Base-by-base conservation (phyloP, 129 eudicot genomes). In the Solidago caesia region DNA sequence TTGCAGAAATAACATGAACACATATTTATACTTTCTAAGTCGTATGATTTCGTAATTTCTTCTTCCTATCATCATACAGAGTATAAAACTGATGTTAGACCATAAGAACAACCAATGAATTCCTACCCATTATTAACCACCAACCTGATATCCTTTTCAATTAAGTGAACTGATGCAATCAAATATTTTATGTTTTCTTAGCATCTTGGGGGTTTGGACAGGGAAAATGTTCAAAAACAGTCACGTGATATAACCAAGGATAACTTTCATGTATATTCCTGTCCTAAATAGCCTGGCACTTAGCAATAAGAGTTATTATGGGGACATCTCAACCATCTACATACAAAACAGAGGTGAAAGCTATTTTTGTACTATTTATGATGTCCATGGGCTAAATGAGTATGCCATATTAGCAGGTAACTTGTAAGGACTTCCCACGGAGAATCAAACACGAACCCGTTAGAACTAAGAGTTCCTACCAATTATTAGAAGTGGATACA, bases 391-490 rank as follows among this genome's bases (percentile, higher is more conserved):
- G 64, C 76, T 48, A 6, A 15, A 26, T 26, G 65, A 59, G 64
- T 59, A 59, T 16, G 64, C 9, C 42, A 59, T 26, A 71, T 71
- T 5, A 71, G 75, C 64, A 56, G 55, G 65, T 71, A 33, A 71
- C 65, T 71, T 41, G 29, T 16, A 44, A 16, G 68, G 44, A 72
- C n/a, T 51, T 44, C 45, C 44, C n/a, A 44, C 25, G 44, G 44
- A 45, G 68, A 29, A 74, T 76, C 33, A 25, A 76, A 67, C 67
- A 66, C 53, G 46, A 66, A 64, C 49, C 51, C 39, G 63, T 49
- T 67, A 45, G 48, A 74, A 62, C 68, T 44, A 58, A 59, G 43
- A 71, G 55, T 14, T 73, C 68, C 68, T 63, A 63, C 62, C 70
- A 63, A 16, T 66, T 67, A 76, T 44, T 55, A 27, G 55, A 68